A percentile compares a stretch with the other conserved stretches of the same genome.
Evolutionary conservation across 345 rosid genomes (phyloP).

Genomic region (Eucalyptus sp.): DNA sequence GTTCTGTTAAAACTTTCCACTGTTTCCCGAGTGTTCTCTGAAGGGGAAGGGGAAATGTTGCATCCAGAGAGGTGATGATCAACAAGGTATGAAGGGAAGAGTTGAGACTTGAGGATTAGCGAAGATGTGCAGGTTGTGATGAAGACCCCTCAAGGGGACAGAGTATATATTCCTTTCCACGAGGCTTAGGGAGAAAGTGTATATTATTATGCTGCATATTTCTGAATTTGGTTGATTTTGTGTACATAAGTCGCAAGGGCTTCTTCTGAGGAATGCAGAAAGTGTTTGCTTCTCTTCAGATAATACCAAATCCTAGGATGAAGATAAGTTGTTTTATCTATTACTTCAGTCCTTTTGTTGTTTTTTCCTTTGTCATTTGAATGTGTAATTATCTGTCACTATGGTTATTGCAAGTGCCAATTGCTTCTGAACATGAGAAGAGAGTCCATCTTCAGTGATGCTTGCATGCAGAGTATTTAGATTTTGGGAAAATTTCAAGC

Average conservation of each 20-base stretch:
- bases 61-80: neutral
- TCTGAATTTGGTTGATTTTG: neutral
- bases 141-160: neutral
- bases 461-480: neutral
- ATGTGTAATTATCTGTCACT: neutral
- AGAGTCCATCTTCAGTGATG: neutral
- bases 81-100: neutral
- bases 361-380: neutral
- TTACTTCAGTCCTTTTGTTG: neutral
- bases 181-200: neutral
- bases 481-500: neutral
- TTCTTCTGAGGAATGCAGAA: neutral
- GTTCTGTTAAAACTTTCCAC: neutral
- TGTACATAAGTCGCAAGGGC: neutral
- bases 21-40: neutral
- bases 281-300: neutral
- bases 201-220: neutral
- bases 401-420: neutral
- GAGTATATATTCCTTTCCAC: neutral
- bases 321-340: neutral
- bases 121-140: neutral
- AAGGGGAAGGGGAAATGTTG: neutral
- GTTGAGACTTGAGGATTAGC: neutral
- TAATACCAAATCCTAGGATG: neutral
- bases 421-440: neutral